Percentiles rank a stretch among this genome's conserved stretches.
Conservation (phyloP, 2,329 filamentous ascomycete species). For the Penicillium polonicum region DNA sequence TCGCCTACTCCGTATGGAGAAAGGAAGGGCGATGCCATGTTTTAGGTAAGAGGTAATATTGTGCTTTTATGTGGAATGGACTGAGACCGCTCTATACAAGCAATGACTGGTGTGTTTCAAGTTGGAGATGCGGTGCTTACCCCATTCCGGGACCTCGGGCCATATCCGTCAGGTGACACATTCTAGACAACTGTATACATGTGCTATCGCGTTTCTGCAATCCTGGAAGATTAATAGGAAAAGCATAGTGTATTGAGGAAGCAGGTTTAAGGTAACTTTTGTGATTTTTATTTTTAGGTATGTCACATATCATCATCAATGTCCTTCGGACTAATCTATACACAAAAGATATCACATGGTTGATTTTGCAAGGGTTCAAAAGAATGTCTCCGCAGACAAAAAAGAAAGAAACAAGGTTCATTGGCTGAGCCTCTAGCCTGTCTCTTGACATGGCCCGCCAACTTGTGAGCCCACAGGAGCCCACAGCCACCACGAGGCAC, state of each 20-base stretch:
- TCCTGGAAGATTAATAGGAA: neutral
- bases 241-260: neutral
- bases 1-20: constrained; percentile 15
- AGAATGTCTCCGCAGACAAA: neutral
- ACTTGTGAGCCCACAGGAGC: neutral
- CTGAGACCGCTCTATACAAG: neutral
- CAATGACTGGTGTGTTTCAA: neutral
- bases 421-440: neutral
- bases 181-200: neutral
- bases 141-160: constrained; percentile 6
- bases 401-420: neutral
- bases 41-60: constrained; percentile 1
- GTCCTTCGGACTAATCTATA: constrained; percentile 21
- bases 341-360: constrained; percentile 7
- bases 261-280: neutral
- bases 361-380: neutral
- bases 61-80: neutral
- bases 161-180: constrained; percentile 9
- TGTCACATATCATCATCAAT: constrained; percentile 11
- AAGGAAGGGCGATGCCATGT: constrained; percentile 20
- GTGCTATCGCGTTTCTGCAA: neutral
- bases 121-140: constrained; percentile 6
- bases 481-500: neutral
- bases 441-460: constrained; percentile 4
- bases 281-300: neutral